Evolutionary conservation across 305 asterid genomes (phyloP).

Genomic region (Ilex paraguariensis): DNA sequence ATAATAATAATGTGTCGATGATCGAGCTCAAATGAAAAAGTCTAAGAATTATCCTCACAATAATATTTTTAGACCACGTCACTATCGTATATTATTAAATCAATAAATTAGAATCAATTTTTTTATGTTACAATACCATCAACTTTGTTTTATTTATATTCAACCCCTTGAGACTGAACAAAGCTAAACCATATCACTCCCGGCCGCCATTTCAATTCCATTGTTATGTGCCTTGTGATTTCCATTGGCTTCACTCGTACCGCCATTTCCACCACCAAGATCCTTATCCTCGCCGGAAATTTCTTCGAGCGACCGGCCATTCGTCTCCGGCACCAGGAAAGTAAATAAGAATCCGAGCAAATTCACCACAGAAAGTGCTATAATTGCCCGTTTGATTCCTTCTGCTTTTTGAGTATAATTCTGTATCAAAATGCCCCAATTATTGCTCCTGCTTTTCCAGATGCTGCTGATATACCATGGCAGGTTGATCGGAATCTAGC

Average conservation of each 20-base stretch:
- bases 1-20: too few relatives aligned
- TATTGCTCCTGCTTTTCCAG: not conserved
- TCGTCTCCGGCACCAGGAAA: not conserved
- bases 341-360: not conserved
- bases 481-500: not conserved
- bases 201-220: not conserved
- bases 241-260: not conserved
- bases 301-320: not conserved
- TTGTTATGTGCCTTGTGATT: not conserved
- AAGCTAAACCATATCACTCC: too few relatives aligned
- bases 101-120: too few relatives aligned
- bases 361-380: not conserved
- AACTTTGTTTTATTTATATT: too few relatives aligned
- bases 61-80: too few relatives aligned
- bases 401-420: not conserved
- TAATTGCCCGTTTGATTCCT: not conserved
- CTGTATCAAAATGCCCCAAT: not conserved
- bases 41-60: too few relatives aligned
- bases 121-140: too few relatives aligned
- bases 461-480: not conserved
- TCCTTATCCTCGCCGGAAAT: not conserved
- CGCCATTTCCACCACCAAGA: not conserved
- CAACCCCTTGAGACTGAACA: too few relatives aligned
- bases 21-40: too few relatives aligned
- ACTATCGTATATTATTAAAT: too few relatives aligned